Evolutionary conservation across 1,139 yeast species (phyloP).

Genomic region (Candida pseudoviswanathii): DNA sequence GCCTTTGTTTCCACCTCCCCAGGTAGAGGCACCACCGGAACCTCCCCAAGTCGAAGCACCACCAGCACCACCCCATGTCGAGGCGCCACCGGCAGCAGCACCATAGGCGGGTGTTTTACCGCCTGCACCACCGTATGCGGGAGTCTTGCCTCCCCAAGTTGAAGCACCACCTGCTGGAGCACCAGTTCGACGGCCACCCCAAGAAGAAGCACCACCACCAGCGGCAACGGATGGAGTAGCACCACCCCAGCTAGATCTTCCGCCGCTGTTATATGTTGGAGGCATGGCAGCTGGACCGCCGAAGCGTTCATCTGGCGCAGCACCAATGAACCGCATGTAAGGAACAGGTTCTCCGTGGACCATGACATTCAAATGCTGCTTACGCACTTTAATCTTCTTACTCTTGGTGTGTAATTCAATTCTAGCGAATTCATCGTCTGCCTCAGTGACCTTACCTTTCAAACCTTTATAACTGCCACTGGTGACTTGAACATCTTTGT

Average conservation of each 20-base stretch:
- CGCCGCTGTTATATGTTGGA: slow-evolving; percentile 37
- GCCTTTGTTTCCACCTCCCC: slow-evolving; percentile 25
- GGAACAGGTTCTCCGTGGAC: slow-evolving; percentile 70
- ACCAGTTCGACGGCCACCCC: slow-evolving; percentile 27
- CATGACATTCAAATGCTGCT: slow-evolving; percentile 72
- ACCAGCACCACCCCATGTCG: slow-evolving; percentile 27
- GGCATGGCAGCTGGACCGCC: slow-evolving; percentile 43
- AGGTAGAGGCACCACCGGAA: slow-evolving; percentile 28
- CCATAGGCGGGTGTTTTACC: slow-evolving; percentile 24
- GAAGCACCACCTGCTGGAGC: slow-evolving; percentile 16
- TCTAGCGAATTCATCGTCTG: slow-evolving; percentile 88
- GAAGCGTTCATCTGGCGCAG: slow-evolving; percentile 21
- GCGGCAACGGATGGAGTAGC: slow-evolving; percentile 33
- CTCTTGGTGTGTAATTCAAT: slow-evolving; percentile 92
- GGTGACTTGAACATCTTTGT: slow-evolving; percentile 82
- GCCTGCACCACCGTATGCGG: slow-evolving; percentile 15
- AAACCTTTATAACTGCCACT: slow-evolving; percentile 94
- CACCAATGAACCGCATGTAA: slow-evolving; percentile 76
- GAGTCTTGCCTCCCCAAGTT: slow-evolving; percentile 21
- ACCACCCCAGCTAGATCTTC: slow-evolving; percentile 43
- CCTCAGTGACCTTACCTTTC: slow-evolving; percentile 90
- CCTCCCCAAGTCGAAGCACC: background rate
- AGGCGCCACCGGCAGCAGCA: slow-evolving; percentile 23
- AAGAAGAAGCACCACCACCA: slow-evolving; percentile 28
- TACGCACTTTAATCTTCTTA: slow-evolving; percentile 83